A percentile compares a stretch with the other conserved stretches of the same genome.
Evolutionary conservation across 75 land plant species (phyloP).

Genomic region (Pinus albicaulis): DNA sequence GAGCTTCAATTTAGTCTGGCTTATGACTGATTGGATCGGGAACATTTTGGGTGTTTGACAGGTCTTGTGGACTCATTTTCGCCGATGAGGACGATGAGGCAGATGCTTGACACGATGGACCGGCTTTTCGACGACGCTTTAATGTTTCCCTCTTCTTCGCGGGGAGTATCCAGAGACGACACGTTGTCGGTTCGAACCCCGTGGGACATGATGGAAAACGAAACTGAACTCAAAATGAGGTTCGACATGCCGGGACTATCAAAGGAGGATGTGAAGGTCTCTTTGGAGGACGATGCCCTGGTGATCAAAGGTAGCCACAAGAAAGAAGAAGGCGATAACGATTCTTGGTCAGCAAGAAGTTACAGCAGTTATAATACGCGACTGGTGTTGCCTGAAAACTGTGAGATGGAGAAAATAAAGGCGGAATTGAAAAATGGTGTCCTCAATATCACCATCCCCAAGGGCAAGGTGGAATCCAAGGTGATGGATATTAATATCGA

Average conservation of each 20-base stretch:
- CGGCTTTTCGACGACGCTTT: constrained; percentile 3
- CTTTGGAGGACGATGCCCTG: too few species aligned
- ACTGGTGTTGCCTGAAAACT: not conserved
- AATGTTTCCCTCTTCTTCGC: constrained; percentile 22
- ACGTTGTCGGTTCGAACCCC: constrained; percentile 17
- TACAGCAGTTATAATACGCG: too few species aligned
- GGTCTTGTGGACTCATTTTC: constrained; percentile 32
- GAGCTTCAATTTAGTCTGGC: too few species aligned
- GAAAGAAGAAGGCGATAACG: too few species aligned
- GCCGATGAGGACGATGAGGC: constrained; percentile 50
- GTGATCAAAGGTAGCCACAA: too few species aligned
- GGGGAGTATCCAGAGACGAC: constrained; percentile 12
- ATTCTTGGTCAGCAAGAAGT: too few species aligned
- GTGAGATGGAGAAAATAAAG: not conserved
- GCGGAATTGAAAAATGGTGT: too few species aligned
- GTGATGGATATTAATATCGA: constrained; percentile 55
- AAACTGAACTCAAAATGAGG: constrained; percentile 59
- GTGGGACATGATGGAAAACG: constrained; percentile 21
- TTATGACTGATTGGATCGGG: too few species aligned
- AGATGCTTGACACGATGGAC: constrained; percentile 71
- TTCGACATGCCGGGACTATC: constrained; percentile 33
- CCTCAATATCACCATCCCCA: constrained; percentile 31
- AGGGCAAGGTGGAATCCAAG: constrained; percentile 53
- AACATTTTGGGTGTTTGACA: not conserved
- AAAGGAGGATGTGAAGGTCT: constrained; percentile 17